Evolutionary conservation across 2,329 filamentous ascomycete genomes (phyloP).

Genomic region (Colletotrichum phormii): DNA sequence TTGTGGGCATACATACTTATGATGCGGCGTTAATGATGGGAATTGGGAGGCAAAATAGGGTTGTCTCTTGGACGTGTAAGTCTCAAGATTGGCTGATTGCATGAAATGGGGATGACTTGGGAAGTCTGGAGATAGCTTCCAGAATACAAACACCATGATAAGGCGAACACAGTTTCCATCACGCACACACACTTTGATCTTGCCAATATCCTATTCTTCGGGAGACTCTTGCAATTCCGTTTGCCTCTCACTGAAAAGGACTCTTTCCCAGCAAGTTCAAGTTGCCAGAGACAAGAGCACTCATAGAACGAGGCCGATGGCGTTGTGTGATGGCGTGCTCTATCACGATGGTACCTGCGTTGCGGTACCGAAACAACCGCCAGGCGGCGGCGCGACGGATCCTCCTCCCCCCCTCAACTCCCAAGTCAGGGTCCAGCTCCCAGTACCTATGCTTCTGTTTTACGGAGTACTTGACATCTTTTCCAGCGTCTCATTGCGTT

Average conservation of each 20-base stretch:
- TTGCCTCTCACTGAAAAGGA: background rate
- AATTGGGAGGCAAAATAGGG: background rate
- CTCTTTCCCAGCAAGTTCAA: background rate
- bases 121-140: background rate
- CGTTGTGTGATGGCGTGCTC: slow-evolving; percentile 12
- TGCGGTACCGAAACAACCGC: slow-evolving; percentile 8
- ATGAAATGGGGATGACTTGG: slow-evolving; percentile 4
- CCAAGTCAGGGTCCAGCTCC: slow-evolving; percentile 6
- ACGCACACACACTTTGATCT: background rate
- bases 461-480: background rate
- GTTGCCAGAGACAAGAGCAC: background rate
- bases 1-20: slow-evolving; percentile 18
- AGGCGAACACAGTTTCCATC: background rate
- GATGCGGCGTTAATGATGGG: slow-evolving; percentile 21
- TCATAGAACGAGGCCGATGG: background rate
- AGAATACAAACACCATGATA: background rate
- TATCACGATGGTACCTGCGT: slow-evolving; percentile 15
- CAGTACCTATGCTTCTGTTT: background rate
- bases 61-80: background rate
- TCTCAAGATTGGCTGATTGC: background rate
- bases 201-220: background rate
- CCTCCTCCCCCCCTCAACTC: background rate
- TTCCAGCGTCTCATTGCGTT: slow-evolving; percentile 14
- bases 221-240: background rate
- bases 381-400: slow-evolving; percentile 10